phyloP scores from a whole-genome alignment of 352 stramenopile species.

The Globisporangium uncinulatum region DNA sequence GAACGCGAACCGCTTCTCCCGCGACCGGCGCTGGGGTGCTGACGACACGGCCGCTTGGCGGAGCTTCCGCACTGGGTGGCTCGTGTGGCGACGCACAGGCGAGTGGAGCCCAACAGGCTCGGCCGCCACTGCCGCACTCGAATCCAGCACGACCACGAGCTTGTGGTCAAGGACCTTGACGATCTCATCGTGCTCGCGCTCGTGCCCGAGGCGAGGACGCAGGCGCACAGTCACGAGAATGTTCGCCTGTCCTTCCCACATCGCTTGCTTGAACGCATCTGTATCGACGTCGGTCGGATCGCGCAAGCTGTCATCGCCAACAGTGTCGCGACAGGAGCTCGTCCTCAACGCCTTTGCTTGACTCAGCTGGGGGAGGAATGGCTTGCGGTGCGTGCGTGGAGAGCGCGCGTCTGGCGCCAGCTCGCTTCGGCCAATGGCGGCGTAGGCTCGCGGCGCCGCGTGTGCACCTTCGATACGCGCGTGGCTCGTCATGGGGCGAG shows the following conservation, averaged over 20 bases:
- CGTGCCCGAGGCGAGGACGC: conserved; percentile 71
- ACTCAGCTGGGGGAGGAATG: conserved; percentile 19
- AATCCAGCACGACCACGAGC: conserved; percentile 82
- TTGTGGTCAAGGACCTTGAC: conserved; percentile 83
- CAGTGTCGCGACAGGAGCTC: conserved; percentile 2
- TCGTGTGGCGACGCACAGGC: conserved; percentile 17
- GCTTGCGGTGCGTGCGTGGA: conserved; percentile 5
- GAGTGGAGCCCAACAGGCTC: neutral
- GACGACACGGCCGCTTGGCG: conserved; percentile 23
- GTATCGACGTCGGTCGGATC: conserved; percentile 31
- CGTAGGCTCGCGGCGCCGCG: neutral
- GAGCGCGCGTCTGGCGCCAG: conserved; percentile 5
- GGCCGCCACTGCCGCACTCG: conserved; percentile 6
- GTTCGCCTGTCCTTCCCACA: conserved; percentile 86
- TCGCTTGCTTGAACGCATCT: conserved; percentile 65
- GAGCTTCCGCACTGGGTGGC: conserved; percentile 28
- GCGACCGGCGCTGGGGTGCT: conserved; percentile 18
- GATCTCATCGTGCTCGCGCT: conserved; percentile 63
- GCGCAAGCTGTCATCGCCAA: neutral
- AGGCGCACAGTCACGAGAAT: conserved; percentile 88
- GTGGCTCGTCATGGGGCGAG: conserved; percentile 23
- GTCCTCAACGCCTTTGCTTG: conserved; percentile 14
- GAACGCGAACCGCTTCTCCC: conserved; percentile 87
- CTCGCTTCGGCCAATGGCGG: no score
- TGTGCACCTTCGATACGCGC: conserved; percentile 17